Evolutionary conservation across 208 protist genomes (phyloP), one percentile per base, ranked within the genome.

Genomic region (Strigomonas oncopelti): DNA sequence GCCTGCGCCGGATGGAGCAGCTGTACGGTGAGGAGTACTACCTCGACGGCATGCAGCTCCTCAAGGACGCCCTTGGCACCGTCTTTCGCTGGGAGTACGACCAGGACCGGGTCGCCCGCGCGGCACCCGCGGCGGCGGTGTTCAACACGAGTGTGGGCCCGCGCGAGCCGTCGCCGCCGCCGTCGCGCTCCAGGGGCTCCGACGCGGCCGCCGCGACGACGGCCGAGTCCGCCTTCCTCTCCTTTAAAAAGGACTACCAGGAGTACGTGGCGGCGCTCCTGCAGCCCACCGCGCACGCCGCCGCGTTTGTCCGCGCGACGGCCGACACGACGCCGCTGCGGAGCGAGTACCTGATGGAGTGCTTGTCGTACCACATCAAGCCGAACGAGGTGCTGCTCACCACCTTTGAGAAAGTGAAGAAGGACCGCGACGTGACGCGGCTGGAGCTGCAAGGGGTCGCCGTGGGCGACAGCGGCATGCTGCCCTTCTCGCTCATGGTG

Each of bases 51-150:
- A 78, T 88, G 57, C 55, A 75, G 13, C 67, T 94, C 52, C 52
- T 94, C 28, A 60, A 42, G 9, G 80, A 81, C 51, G 76, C 71
- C 34, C 72, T 88, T 14, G 71, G 61, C 48, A 60, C 91, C n/a
- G 70, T 90, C 34, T 90, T 87, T 61, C 68, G 66, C 8, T 75
- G 75, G 13, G 78, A 91, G 66, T 91, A 85, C 78, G 75, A 89
- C 48, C 51, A 73, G 32, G 64, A 48, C 20, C 0, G 27, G 5
- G 18, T 32, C 9, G 31, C 38, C 48, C 61, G 29, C 27, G n/a
- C n/a, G n/a, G 2, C 31, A 32, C 32, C 60, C 16, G 36, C 14
- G n/a, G 36, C 58, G 31, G 29, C 46, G 9, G 9, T 52, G 2
- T 14, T 52, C 46, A 52, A n/a, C 46, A 16, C 2, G 46, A 14